Evolutionary conservation across 2,329 filamentous ascomycete species (phyloP).

Genomic region (Kalaharituber pfeilii): DNA sequence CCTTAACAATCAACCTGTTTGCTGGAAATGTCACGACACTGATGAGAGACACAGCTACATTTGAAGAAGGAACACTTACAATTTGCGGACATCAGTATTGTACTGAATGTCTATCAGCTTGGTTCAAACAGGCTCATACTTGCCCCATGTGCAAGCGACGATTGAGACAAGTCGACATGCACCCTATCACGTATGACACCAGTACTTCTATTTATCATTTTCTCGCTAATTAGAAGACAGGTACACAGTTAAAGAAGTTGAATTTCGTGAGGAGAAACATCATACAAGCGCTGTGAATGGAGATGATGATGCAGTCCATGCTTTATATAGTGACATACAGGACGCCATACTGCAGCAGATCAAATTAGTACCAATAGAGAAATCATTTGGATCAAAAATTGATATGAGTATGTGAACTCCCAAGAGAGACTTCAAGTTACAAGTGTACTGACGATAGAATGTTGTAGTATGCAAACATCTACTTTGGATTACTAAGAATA

Average conservation of each 20-base stretch:
- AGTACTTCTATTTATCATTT: too few relatives aligned
- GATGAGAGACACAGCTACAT: slow-evolving; percentile 31
- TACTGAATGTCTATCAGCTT: slow-evolving; percentile 64
- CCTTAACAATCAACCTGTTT: neutral
- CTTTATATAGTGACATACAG: slow-evolving; percentile 38
- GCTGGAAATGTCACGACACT: neutral
- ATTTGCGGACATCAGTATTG: slow-evolving; percentile 87
- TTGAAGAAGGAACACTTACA: slow-evolving; percentile 65
- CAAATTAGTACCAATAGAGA: slow-evolving; percentile 56
- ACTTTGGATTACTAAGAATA: slow-evolving; percentile 65
- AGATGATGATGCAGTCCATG: slow-evolving; percentile 5
- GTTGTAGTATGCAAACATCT: slow-evolving; percentile 50
- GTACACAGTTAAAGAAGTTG: slow-evolving; percentile 60
- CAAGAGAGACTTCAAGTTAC: too few relatives aligned
- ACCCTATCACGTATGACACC: slow-evolving; percentile 71
- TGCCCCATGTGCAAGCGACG: slow-evolving; percentile 72
- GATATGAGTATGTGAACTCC: slow-evolving; percentile 46
- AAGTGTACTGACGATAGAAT: too few relatives aligned
- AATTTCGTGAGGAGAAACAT: slow-evolving; percentile 43
- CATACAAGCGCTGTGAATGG: slow-evolving; percentile 16
- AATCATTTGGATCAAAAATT: slow-evolving; percentile 75
- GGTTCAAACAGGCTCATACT: slow-evolving; percentile 56
- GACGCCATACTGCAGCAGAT: slow-evolving; percentile 40
- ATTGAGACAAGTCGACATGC: slow-evolving; percentile 50
- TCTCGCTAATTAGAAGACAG: too few relatives aligned